Conservation (phyloP, 495 filamentous ascomycete genomes). For the Aspergillus biplanus region DNA sequence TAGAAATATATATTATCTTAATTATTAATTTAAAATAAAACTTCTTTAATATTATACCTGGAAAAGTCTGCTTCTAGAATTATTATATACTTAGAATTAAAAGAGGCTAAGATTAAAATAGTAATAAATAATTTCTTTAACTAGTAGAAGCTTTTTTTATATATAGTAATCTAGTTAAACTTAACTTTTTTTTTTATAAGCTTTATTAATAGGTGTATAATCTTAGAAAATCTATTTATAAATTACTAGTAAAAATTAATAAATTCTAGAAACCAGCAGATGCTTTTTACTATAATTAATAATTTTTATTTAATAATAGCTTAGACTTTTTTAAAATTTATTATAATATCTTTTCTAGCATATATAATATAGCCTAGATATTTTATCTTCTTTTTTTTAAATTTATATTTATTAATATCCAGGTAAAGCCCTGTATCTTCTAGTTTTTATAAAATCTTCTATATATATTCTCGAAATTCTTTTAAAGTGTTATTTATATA, state of each 20-base stretch:
- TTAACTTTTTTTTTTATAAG: slow-evolving; percentile 2
- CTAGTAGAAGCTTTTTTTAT: not conserved
- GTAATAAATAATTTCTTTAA: slow-evolving; percentile 7
- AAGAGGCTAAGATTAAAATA: not conserved
- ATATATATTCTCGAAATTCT: slow-evolving; percentile 8
- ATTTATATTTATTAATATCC: slow-evolving; percentile 16
- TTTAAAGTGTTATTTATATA: slow-evolving; percentile 3
- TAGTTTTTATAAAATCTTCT: slow-evolving; percentile 9
- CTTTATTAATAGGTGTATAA: slow-evolving; percentile 7
- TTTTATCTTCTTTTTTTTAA: not conserved
- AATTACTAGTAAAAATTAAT: slow-evolving; percentile 9
- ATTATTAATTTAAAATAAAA: slow-evolving; percentile 10
- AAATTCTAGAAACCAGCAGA: slow-evolving; percentile 4
- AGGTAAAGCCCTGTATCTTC: slow-evolving; percentile 1
- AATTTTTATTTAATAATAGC: slow-evolving; percentile 5
- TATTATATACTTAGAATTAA: slow-evolving; percentile 15
- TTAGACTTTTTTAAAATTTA: slow-evolving; percentile 7
- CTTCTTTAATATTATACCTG: slow-evolving; percentile 14
- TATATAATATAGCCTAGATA: slow-evolving; percentile 8
- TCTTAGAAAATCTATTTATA: slow-evolving; percentile 5
- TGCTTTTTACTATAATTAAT: slow-evolving; percentile 1
- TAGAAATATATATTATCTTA: slow-evolving; percentile 6
- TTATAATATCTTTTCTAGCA: not conserved
- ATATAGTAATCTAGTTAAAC: not conserved
- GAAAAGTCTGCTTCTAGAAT: not conserved